Percentiles rank a stretch among this genome's conserved stretches.
phyloP scores from a whole-genome alignment of 768 basidiomycete species.

The Boletus rubescentipes region DNA sequence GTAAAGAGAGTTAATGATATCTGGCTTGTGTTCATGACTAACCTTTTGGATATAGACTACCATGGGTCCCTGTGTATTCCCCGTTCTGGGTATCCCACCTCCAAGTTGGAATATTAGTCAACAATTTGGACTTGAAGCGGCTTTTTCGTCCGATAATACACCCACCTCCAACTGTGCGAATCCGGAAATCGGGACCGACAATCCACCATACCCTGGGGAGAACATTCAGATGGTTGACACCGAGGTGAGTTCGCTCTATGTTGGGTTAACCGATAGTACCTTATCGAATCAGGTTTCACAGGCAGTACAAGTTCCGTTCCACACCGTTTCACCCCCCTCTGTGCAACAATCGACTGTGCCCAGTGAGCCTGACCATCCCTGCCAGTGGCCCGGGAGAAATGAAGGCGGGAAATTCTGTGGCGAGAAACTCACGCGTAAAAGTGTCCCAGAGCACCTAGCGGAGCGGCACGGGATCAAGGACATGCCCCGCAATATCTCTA shows the following conservation, averaged over 20 bases:
- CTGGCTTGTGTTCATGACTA: background rate
- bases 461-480: slow-evolving; percentile 14
- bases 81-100: background rate
- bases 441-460: slow-evolving; percentile 13
- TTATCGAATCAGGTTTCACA: background rate
- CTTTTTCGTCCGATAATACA: background rate
- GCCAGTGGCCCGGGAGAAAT: slow-evolving; percentile 13
- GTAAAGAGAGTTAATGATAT: background rate
- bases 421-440: background rate
- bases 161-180: background rate
- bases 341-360: background rate
- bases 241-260: background rate
- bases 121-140: background rate
- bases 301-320: background rate
- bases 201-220: background rate
- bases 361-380: background rate
- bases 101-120: background rate
- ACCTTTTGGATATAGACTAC: background rate
- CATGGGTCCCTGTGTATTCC: accelerated
- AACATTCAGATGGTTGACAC: background rate
- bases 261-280: too few relatives aligned
- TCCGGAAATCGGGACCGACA: background rate
- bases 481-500: background rate
- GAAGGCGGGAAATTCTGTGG: slow-evolving; percentile 1
- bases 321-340: too few relatives aligned